Base-by-base conservation (phyloP, 257 asterid species). In the Cordia subcordata region DNA sequence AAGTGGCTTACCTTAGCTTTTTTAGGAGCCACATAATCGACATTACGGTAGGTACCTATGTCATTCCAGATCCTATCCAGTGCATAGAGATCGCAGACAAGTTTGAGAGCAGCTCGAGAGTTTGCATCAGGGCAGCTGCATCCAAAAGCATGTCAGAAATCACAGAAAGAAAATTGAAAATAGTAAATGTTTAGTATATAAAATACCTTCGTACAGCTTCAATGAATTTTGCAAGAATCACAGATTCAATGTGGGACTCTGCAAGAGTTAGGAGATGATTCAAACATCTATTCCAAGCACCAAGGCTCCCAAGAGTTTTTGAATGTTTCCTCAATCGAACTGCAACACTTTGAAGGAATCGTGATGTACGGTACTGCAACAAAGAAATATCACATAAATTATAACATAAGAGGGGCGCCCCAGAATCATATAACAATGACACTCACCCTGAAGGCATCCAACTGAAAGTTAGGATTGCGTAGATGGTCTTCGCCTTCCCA, bases 241-340 rank as follows among this genome's bases (percentile, higher is more conserved):
- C 90, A 3, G 97, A 27, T 79, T 93, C 99, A 39, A 93, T 79
- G 72, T 93, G 99, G 17, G 99, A 93, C 67, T 88, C 99, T 4
- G 99, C 97, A 47, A 93, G 96, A 5, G 96, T 93, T 86, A 89
- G 64, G 40, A 93, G 89, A 69, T 93, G 99, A 77, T 93, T 93
- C 57, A 93, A 74, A 62, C 99, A 93, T 81, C 99, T 85, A 79
- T 93, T 93, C 97, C 99, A 93, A 46, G 96, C 97, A 68, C 99
- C 99, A 72, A 93, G 89, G 70, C 88, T 63, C 53, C 97, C 97
- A 17, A 86, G 94, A 53, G 80, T 80, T 77, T 89, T 93, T 8
- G 96, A 76, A 74, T 93, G 99, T 73, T 89, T 93, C 77, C 78
- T 76, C 49, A 93, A 91, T 55, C 99, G 91, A 57, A 86, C 68